Evolutionary conservation across 805 yeast genomes (phyloP).

Genomic region (Wickerhamomyces kurtzmanii): DNA sequence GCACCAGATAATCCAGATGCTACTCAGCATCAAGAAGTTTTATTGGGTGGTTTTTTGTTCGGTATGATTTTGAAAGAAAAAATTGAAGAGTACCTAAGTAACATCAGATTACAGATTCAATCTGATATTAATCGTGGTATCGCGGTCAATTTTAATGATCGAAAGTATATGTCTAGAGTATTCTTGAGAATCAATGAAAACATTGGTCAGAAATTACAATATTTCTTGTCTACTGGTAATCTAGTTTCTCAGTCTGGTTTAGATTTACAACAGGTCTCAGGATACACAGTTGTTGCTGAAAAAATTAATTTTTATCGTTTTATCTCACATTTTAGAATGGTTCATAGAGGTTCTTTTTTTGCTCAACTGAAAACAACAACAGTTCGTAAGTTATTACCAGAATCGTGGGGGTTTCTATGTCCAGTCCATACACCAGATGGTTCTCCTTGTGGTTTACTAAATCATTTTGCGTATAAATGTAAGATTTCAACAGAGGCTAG

Average conservation of each 20-base stretch:
- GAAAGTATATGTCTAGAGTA: slow-evolving; percentile 74
- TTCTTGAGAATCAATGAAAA: slow-evolving; percentile 79
- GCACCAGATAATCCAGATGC: slow-evolving; percentile 98
- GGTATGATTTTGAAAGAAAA: slow-evolving; percentile 97
- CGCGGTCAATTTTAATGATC: slow-evolving; percentile 75
- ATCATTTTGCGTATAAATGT: slow-evolving; percentile 95
- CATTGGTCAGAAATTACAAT: slow-evolving; percentile 89
- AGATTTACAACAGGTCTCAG: slow-evolving; percentile 95
- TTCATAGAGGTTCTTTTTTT: slow-evolving; percentile 98
- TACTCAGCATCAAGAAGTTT: slow-evolving; percentile 94
- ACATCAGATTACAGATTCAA: slow-evolving; percentile 63
- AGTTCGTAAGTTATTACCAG: slow-evolving; percentile 92
- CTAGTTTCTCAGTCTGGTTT: slow-evolving; percentile 94
- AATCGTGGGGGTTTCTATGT: slow-evolving; percentile 98
- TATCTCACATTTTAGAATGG: slow-evolving; percentile 98
- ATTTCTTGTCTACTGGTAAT: slow-evolving; percentile 94
- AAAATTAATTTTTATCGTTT: slow-evolving; percentile 95
- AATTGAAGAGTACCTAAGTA: slow-evolving; percentile 82
- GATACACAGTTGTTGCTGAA: slow-evolving; percentile 98
- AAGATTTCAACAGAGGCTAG: slow-evolving; percentile 66
- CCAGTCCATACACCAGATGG: slow-evolving; percentile 99
- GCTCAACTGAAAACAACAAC: slow-evolving; percentile 97
- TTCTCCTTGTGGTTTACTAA: slow-evolving; percentile 95
- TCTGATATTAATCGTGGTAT: slow-evolving; percentile 73
- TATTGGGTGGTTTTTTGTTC: slow-evolving; percentile 90